Conservation (phyloP, 164 flowering plant species). For the Umbilicus rupestris region DNA sequence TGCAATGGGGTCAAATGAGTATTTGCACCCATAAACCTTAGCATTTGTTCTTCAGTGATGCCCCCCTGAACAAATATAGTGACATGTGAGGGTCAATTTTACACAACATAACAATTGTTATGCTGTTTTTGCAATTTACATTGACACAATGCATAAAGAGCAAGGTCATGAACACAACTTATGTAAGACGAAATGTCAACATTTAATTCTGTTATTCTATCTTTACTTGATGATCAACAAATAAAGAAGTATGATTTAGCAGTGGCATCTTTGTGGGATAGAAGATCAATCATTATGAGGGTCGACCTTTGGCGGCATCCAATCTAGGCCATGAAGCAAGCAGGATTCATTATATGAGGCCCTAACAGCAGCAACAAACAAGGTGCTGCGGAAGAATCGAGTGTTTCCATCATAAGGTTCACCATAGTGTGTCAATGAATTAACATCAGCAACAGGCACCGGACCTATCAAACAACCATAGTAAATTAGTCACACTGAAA, state of each 20-base stretch:
- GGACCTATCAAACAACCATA: conserved; percentile 40
- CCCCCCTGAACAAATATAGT: conserved; percentile 63
- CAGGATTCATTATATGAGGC: conserved; percentile 89
- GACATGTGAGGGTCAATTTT: background rate
- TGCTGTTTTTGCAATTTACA: background rate
- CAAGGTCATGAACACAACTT: background rate
- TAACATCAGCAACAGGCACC: conserved; percentile 79
- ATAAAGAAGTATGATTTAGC: background rate
- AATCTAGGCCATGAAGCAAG: conserved; percentile 96
- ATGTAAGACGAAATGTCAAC: background rate
- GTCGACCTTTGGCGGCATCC: conserved; percentile 99
- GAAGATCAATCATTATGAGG: background rate
- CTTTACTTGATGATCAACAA: background rate
- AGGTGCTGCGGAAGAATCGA: conserved; percentile 82
- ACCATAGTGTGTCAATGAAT: conserved; percentile 93
- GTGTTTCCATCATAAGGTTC: conserved; percentile 98
- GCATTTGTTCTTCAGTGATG: conserved; percentile 93
- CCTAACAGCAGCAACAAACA: conserved; percentile 97
- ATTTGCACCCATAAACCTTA: conserved; percentile 93
- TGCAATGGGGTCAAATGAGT: conserved; percentile 56
- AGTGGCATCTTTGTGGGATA: background rate
- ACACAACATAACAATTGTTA: background rate
- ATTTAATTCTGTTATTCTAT: background rate
- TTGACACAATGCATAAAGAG: background rate
- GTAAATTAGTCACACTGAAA: background rate